phyloP scores from a whole-genome alignment of 2,329 filamentous ascomycete genomes.

The Aspergillus ibericus region DNA sequence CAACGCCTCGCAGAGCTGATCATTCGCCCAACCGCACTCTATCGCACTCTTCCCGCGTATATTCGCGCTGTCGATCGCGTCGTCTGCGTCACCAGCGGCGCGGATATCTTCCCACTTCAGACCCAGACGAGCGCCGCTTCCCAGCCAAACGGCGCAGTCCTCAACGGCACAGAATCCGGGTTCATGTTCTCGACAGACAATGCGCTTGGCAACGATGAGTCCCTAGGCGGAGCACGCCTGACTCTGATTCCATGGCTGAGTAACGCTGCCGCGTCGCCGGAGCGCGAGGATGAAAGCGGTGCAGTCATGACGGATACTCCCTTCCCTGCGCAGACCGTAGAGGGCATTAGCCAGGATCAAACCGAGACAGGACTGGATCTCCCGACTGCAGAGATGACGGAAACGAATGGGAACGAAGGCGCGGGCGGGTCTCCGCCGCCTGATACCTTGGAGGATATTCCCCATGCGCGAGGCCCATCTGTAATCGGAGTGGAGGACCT shows the following conservation, averaged over 20 bases:
- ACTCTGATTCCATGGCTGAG: conserved; percentile 91
- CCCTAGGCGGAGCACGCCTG: conserved; percentile 81
- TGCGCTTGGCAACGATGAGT: conserved; percentile 76
- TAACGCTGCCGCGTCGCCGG: conserved; percentile 33
- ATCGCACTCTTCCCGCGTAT: conserved; percentile 78
- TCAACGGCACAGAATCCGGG: conserved; percentile 38
- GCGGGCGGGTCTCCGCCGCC: conserved; percentile 33
- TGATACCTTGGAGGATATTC: conserved; percentile 62
- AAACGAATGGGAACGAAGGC: conserved; percentile 14
- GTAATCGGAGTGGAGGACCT: conserved; percentile 84
- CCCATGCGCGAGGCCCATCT: conserved; percentile 81
- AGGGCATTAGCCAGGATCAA: not conserved
- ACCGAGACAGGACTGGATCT: not conserved
- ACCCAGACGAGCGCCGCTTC: conserved; percentile 19
- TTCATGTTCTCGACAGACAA: conserved; percentile 36
- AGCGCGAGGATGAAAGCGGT: conserved; percentile 19
- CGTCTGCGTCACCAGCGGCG: conserved; percentile 81
- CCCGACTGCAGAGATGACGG: not conserved
- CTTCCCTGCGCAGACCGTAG: not conserved
- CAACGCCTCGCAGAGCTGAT: conserved; percentile 89
- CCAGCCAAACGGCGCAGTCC: conserved; percentile 57
- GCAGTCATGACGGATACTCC: not conserved
- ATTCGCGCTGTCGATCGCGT: conserved; percentile 89
- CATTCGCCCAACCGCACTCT: conserved; percentile 72
- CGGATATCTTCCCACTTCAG: conserved; percentile 76